Evolutionary conservation across 768 basidiomycete genomes (phyloP).

Genomic region (Boletus rex-veris): DNA sequence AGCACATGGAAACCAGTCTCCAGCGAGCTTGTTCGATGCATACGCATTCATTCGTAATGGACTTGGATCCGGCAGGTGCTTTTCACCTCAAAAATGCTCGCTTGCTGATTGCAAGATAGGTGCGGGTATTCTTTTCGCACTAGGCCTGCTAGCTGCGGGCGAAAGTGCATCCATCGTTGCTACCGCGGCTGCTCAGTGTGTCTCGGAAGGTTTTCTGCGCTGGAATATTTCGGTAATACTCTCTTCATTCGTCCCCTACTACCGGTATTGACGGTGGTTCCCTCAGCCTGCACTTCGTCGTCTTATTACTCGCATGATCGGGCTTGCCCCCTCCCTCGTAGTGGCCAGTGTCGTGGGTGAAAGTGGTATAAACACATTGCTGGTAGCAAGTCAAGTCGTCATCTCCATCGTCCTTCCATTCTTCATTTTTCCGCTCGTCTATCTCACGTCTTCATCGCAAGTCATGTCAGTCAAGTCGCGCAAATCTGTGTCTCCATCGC

Average conservation of each 20-base stretch:
- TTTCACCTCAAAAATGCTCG: not conserved
- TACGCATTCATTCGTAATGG: slow-evolving; percentile 64
- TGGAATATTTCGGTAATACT: slow-evolving; percentile 72
- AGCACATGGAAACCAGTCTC: slow-evolving; percentile 36
- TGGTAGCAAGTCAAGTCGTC: slow-evolving; percentile 85
- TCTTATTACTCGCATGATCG: slow-evolving; percentile 76
- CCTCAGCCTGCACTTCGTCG: slow-evolving; percentile 69
- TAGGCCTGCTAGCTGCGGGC: slow-evolving; percentile 80
- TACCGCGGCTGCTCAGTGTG: slow-evolving; percentile 86
- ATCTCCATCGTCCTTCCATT: slow-evolving; percentile 84
- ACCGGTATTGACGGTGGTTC: slow-evolving; percentile 27
- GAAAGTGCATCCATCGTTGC: slow-evolving; percentile 90
- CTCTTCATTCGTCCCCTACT: slow-evolving; percentile 8
- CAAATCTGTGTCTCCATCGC: not conserved
- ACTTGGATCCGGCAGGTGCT: slow-evolving; percentile 61
- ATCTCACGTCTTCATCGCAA: slow-evolving; percentile 58
- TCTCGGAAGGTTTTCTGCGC: slow-evolving; percentile 84
- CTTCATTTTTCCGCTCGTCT: slow-evolving; percentile 77
- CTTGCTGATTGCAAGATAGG: slow-evolving; percentile 38
- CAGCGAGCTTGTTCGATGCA: slow-evolving; percentile 83
- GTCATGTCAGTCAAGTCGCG: slow-evolving; percentile 61
- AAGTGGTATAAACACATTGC: slow-evolving; percentile 66
- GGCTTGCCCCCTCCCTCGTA: slow-evolving; percentile 76
- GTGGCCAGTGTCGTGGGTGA: slow-evolving; percentile 74
- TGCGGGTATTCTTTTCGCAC: slow-evolving; percentile 82